Evolutionary conservation across 805 yeast genomes (phyloP).

Genomic region (Maudiozyma turicensis): DNA sequence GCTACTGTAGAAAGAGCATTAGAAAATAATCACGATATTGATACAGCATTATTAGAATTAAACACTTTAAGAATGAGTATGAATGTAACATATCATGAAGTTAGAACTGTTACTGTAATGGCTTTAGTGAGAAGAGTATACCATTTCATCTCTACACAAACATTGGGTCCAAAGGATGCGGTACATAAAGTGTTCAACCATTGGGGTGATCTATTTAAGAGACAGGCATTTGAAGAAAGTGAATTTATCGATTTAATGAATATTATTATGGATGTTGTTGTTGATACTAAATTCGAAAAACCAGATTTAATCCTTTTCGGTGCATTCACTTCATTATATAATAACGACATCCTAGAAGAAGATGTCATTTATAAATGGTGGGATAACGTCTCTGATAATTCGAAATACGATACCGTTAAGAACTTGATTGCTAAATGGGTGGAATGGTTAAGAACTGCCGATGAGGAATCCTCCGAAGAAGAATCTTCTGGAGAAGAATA

Average conservation of each 20-base stretch:
- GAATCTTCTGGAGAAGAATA: conserved; percentile 33
- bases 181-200: conserved; percentile 60
- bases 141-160: conserved; percentile 67
- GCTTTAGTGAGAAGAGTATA: conserved; percentile 63
- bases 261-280: conserved; percentile 31
- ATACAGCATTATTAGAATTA: conserved; percentile 84
- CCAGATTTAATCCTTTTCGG: conserved; percentile 28
- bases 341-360: conserved; percentile 74
- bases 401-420: conserved; percentile 41
- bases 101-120: conserved; percentile 65
- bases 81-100: conserved; percentile 92
- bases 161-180: conserved; percentile 69
- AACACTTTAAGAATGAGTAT: conserved; percentile 95
- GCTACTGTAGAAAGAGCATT: conserved; percentile 90
- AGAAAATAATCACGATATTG: conserved; percentile 85
- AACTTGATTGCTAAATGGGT: conserved; percentile 62
- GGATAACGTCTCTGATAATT: conserved; percentile 35
- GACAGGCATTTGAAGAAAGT: conserved; percentile 74
- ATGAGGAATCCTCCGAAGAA: conserved; percentile 46
- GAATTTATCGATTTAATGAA: conserved; percentile 69
- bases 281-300: conserved; percentile 24
- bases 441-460: conserved; percentile 80
- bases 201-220: conserved; percentile 73
- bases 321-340: conserved; percentile 57
- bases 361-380: conserved; percentile 79